phyloP scores from a whole-genome alignment of 2,329 filamentous ascomycete species.

The Aureobasidium sp. region DNA sequence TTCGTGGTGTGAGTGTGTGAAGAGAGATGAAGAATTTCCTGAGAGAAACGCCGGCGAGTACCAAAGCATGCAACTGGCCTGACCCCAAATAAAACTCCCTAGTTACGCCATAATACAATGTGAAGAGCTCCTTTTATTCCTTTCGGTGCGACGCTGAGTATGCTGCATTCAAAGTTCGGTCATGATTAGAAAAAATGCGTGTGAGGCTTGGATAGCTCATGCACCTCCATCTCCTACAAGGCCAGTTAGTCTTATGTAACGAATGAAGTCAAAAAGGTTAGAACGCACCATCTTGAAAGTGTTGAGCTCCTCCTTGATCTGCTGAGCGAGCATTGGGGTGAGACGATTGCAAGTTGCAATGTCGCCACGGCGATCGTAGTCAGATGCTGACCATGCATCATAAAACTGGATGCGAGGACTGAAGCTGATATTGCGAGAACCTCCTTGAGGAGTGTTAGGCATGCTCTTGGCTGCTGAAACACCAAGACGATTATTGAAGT shows the following conservation, averaged over 20 bases:
- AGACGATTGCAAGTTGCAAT: slow-evolving; percentile 96
- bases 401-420: slow-evolving; percentile 91
- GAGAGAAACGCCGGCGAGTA: slow-evolving; percentile 9
- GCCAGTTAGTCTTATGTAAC: slow-evolving; percentile 33
- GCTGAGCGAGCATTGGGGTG: slow-evolving; percentile 93
- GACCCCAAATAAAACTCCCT: slow-evolving; percentile 7
- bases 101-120: slow-evolving; percentile 16
- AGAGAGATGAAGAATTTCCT: slow-evolving; percentile 12
- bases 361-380: slow-evolving; percentile 93
- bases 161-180: slow-evolving; percentile 15
- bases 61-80: slow-evolving; percentile 14
- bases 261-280: background rate
- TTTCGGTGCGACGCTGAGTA: slow-evolving; percentile 13
- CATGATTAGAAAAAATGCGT: slow-evolving; percentile 94
- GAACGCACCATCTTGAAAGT: slow-evolving; percentile 92
- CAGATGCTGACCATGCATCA: slow-evolving; percentile 90
- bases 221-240: slow-evolving; percentile 96
- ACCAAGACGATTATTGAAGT: slow-evolving; percentile 69
- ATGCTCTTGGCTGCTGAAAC: slow-evolving; percentile 72
- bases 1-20: background rate
- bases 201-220: slow-evolving; percentile 97
- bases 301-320: slow-evolving; percentile 99
- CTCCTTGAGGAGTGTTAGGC: slow-evolving; percentile 66
- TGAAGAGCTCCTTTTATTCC: slow-evolving; percentile 6
- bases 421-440: slow-evolving; percentile 61